These are phyloP conservation scores for Chrysoporthe deuterocubensis DNA, from an alignment of 2,329 filamentous ascomycete species.

Conservation along the genomic window DNA sequence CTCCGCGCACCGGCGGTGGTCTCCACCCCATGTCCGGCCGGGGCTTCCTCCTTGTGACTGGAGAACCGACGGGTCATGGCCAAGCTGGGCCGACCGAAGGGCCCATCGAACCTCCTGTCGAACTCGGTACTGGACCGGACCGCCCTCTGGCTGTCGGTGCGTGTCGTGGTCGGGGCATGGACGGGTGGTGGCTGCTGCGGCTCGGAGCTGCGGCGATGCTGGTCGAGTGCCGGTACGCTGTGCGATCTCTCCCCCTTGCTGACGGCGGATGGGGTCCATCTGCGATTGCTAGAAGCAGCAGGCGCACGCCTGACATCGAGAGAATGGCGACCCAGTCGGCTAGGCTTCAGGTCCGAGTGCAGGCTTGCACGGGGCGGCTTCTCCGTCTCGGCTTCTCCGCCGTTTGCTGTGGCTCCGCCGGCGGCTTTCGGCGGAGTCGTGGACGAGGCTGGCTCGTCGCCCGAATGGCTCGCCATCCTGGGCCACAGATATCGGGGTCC, in stretches of 20 bases:
- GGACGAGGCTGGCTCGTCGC: slow-evolving; percentile 9
- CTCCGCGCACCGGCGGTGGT: background rate
- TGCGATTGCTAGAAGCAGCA: background rate
- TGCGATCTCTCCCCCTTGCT: slow-evolving; percentile 11
- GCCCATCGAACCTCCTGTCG: slow-evolving; percentile 35
- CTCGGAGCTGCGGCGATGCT: background rate
- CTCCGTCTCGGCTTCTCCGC: background rate
- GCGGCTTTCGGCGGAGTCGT: background rate
- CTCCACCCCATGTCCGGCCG: slow-evolving; percentile 7
- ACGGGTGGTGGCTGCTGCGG: slow-evolving; percentile 22
- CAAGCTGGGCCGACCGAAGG: slow-evolving; percentile 34
- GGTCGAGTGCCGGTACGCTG: slow-evolving; percentile 20
- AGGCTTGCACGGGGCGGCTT: slow-evolving; percentile 15
- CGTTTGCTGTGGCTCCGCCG: background rate
- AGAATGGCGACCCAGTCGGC: slow-evolving; percentile 18
- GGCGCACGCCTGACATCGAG: slow-evolving; percentile 15
- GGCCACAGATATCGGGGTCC: background rate
- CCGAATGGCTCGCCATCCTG: background rate
- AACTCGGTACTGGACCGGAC: slow-evolving; percentile 34
- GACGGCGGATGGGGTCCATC: background rate
- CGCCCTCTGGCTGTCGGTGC: slow-evolving; percentile 16
- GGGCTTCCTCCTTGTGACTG: slow-evolving; percentile 16
- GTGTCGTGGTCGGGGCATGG: slow-evolving; percentile 19
- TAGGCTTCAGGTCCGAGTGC: slow-evolving; percentile 15
- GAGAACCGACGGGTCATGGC: slow-evolving; percentile 31